A percentile compares a stretch with the other conserved stretches of the same genome.
Evolutionary conservation across 768 basidiomycete genomes (phyloP).

Genomic region (Amanita molliuscula): DNA sequence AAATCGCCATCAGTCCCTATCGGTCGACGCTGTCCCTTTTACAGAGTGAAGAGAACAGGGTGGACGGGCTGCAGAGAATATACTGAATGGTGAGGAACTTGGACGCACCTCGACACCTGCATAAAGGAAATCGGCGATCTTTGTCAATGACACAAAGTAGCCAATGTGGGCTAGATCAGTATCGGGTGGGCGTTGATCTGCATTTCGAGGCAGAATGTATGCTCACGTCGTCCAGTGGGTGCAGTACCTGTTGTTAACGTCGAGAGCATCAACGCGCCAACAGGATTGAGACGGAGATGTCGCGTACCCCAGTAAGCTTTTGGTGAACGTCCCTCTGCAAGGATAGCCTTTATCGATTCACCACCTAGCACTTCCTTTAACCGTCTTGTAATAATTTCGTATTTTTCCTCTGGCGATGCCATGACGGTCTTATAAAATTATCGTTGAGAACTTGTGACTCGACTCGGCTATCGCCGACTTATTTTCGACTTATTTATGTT

Average conservation of each 20-base stretch:
- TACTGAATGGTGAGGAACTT: neutral
- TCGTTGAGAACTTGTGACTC: constrained; percentile 2
- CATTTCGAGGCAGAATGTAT: neutral
- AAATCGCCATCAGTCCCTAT: neutral
- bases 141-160: constrained; percentile 90
- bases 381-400: constrained; percentile 75
- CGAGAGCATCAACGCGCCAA: constrained; percentile 6
- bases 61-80: constrained; percentile 7
- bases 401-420: constrained; percentile 42
- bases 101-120: constrained; percentile 74
- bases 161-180: constrained; percentile 76
- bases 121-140: constrained; percentile 91
- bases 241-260: constrained; percentile 58
- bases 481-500: neutral
- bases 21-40: constrained; percentile 11
- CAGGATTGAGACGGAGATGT: neutral
- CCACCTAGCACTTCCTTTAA: constrained; percentile 84
- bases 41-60: neutral
- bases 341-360: constrained; percentile 71
- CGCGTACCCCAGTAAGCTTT: constrained; percentile 88
- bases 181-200: neutral
- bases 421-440: constrained; percentile 10
- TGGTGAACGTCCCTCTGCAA: constrained; percentile 64
- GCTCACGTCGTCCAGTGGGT: constrained; percentile 87
- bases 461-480: constrained; percentile 7